Base-by-base conservation (phyloP, 164 flowering plant species). In the Magnolia kwangsiensis region DNA sequence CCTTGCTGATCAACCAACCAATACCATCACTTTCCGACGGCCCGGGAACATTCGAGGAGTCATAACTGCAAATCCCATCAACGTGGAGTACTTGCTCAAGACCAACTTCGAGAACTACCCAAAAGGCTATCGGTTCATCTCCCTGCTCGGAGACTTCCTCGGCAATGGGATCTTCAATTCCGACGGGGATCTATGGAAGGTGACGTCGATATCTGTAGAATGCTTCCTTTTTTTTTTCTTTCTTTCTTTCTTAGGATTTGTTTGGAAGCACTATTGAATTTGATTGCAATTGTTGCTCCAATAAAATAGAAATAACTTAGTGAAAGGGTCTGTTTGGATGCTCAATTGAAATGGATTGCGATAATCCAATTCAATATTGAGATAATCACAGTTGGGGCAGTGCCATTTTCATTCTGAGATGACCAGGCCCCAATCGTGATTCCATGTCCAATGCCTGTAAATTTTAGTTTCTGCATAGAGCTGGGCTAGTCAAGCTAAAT, bases 91-190 rank as follows among this genome's bases (percentile, higher is more conserved):
- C 80, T 78, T 88, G 27, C 88, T 89, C 82, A 87, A 83, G 79
- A 79, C 87, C 81, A 80, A 82, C 71, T 89, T 89, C 75, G 81
- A 81, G 1, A 89, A 89, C 82, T 88, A 84, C 82, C 88, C 86
- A 0, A 89, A 89, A 78, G 92, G 90, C 55, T 27, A 77, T 0
- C 78, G 84, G 0, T 81, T 85, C 80, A 67, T 73, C 19, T 20
- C 76, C 14, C 59, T 81, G 1, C 76, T 88, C 20, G 68, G 76
- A 50, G 93, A 88, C 49, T 86, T 88, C 49, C 85, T 88, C 18
- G 93, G 93, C 73, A 71, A 55, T 0, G 93, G 93, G 2, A 88
- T 90, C 79, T 88, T 90, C 76, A 87, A 84, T 80, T 79, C 86
- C 24, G 90, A 90, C 23, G 91, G 83, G 2, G 83, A 85, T 0